Evolutionary conservation across 1,284 basidiomycete genomes (phyloP).

Genomic region (Cystobasidiaceae sp.): DNA sequence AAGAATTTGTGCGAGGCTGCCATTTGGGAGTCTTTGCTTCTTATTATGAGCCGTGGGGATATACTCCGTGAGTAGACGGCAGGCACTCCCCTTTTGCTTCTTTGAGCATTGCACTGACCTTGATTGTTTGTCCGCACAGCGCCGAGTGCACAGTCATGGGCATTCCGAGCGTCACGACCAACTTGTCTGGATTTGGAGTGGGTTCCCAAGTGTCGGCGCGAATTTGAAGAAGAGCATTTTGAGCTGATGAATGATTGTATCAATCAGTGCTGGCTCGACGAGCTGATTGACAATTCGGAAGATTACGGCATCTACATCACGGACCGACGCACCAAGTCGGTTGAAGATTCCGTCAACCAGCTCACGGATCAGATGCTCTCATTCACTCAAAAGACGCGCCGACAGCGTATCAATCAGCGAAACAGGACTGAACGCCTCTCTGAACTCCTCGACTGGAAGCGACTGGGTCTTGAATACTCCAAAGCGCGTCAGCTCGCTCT

Average conservation of each 20-base stretch:
- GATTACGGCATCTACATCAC: constrained; percentile 74
- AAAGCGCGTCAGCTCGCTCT: constrained; percentile 90
- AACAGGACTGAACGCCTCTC: constrained; percentile 92
- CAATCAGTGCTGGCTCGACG: constrained; percentile 82
- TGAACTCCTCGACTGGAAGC: constrained; percentile 96
- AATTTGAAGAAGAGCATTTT: not conserved
- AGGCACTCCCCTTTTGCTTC: not conserved
- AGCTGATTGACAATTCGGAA: constrained; percentile 74
- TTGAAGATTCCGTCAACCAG: constrained; percentile 82
- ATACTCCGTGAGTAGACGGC: constrained; percentile 21
- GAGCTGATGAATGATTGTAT: not conserved
- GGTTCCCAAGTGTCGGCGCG: too few species aligned
- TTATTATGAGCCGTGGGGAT: constrained; percentile 70
- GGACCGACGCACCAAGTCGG: constrained; percentile 79
- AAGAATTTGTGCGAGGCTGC: constrained; percentile 96
- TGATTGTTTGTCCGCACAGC: constrained; percentile 8
- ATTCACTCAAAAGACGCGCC: constrained; percentile 81
- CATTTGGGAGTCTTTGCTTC: constrained; percentile 97
- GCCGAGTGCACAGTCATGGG: constrained; percentile 75
- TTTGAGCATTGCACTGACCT: not conserved
- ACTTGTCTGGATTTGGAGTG: constrained; percentile 65
- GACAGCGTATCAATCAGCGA: constrained; percentile 96
- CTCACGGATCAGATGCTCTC: constrained; percentile 62
- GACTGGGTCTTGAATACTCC: constrained; percentile 91
- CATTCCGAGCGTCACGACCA: constrained; percentile 93